Conservation (phyloP, 108 stramenopile genomes). For the Craspedostauros australis region DNA sequence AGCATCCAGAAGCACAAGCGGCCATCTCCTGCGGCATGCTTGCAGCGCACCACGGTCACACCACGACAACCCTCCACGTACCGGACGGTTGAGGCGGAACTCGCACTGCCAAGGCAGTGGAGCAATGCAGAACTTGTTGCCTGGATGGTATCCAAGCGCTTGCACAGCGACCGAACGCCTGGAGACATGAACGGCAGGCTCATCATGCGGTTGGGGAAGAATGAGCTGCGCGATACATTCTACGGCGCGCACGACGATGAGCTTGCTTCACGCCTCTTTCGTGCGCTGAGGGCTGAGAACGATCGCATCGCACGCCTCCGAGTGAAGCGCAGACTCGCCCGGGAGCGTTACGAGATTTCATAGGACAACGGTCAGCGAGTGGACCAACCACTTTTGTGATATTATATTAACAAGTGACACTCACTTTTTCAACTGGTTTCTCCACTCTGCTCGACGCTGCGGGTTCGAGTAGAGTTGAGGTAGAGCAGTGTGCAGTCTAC, state of each 20-base stretch:
- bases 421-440: no score
- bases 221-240: conserved; percentile 24
- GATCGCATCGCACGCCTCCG: conserved; percentile 28
- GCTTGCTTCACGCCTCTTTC: conserved; percentile 13
- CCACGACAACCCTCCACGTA: conserved; percentile 3
- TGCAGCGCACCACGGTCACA: no score
- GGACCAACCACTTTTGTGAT: no score
- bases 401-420: no score
- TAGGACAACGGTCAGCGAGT: no score
- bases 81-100: background rate
- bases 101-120: conserved; percentile 26
- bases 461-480: no score
- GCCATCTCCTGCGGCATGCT: no score
- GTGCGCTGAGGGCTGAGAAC: conserved; percentile 29
- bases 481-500: no score
- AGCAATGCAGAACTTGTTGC: conserved; percentile 15
- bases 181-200: conserved; percentile 16
- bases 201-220: conserved; percentile 32
- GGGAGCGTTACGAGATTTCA: conserved; percentile 3
- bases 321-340: conserved; percentile 19
- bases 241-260: conserved; percentile 3
- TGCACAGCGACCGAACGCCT: conserved; percentile 5
- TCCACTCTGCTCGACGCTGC: no score
- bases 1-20: no score
- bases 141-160: conserved; percentile 24